phyloP scores from a whole-genome alignment of 2,329 filamentous ascomycete species.

The Rhytidhysteron rufulum region DNA sequence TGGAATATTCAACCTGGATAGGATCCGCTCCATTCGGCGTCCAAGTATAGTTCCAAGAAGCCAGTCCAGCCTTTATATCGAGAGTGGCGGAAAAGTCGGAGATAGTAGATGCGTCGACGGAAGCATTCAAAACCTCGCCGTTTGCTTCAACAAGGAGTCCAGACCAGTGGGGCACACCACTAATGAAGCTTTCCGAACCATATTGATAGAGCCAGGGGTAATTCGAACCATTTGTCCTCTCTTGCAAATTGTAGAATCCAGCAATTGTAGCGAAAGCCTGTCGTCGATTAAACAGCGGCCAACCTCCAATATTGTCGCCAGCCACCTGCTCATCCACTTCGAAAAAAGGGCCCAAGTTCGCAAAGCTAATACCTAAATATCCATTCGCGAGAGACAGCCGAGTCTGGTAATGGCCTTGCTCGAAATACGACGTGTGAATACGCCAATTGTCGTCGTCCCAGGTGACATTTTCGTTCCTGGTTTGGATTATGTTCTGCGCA shows the following conservation, averaged over 20 bases:
- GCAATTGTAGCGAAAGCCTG: slow-evolving; percentile 65
- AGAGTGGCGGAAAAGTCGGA: slow-evolving; percentile 58
- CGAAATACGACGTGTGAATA: slow-evolving; percentile 50
- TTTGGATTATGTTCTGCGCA: slow-evolving; percentile 39
- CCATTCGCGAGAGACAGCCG: slow-evolving; percentile 55
- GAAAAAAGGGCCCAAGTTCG: slow-evolving; percentile 60
- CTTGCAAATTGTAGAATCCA: slow-evolving; percentile 63
- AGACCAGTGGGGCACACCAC: slow-evolving; percentile 66
- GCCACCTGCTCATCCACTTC: slow-evolving; percentile 51
- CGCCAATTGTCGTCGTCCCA: slow-evolving; percentile 60
- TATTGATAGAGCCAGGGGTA: slow-evolving; percentile 67
- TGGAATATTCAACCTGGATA: slow-evolving; percentile 61
- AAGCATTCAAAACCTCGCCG: slow-evolving; percentile 56
- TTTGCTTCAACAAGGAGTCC: slow-evolving; percentile 57
- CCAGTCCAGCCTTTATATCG: slow-evolving; percentile 59
- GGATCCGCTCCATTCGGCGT: slow-evolving; percentile 47
- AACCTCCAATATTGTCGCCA: slow-evolving; percentile 58
- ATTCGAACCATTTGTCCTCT: slow-evolving; percentile 57
- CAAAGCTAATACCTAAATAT: slow-evolving; percentile 62
- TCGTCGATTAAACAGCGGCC: slow-evolving; percentile 62
- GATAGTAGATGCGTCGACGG: slow-evolving; percentile 56
- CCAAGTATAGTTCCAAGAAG: slow-evolving; percentile 66
- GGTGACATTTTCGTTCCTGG: slow-evolving; percentile 50
- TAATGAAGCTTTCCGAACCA: slow-evolving; percentile 67
- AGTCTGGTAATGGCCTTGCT: slow-evolving; percentile 58